Conservation (phyloP, 805 yeast genomes). For the Metschnikowia lachancei region DNA sequence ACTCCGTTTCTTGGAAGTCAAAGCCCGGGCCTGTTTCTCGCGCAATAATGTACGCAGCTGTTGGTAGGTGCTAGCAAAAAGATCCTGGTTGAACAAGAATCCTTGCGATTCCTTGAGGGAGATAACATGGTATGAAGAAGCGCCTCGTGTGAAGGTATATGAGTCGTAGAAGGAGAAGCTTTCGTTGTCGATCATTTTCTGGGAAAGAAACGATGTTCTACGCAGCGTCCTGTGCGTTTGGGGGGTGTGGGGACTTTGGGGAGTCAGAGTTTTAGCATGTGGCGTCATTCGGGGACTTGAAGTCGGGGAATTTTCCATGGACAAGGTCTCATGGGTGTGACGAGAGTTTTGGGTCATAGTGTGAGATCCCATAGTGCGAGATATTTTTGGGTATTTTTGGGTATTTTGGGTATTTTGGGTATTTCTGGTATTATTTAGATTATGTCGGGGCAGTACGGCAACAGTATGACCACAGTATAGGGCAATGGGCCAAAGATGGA, state of each 20-base stretch:
- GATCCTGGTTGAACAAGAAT: slow-evolving; percentile 71
- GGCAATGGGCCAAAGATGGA: too few relatives aligned
- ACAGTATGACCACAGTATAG: too few relatives aligned
- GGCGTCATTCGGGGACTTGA: neutral
- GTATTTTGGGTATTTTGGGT: too few relatives aligned
- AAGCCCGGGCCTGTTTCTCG: slow-evolving; percentile 29
- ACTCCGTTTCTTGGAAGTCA: slow-evolving; percentile 12
- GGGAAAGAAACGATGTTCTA: slow-evolving; percentile 47
- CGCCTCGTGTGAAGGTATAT: slow-evolving; percentile 29
- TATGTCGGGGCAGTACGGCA: too few relatives aligned
- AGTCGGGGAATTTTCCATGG: too few relatives aligned
- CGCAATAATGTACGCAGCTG: slow-evolving; percentile 44
- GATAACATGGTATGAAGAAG: slow-evolving; percentile 35
- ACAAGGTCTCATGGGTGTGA: too few relatives aligned
- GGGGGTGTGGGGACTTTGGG: too few relatives aligned
- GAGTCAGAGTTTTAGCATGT: slow-evolving; percentile 1
- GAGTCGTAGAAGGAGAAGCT: slow-evolving; percentile 53
- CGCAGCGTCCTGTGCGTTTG: too few relatives aligned
- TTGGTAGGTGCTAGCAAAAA: slow-evolving; percentile 69
- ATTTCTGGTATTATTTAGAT: too few relatives aligned
- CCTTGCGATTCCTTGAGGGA: slow-evolving; percentile 67
- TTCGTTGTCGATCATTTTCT: slow-evolving; percentile 57
- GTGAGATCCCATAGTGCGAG: too few relatives aligned
- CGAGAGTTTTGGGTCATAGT: too few relatives aligned
- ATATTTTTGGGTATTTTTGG: too few relatives aligned